Evolutionary conservation across 208 protist species (phyloP).

Genomic region (Trypanosoma lewisi): DNA sequence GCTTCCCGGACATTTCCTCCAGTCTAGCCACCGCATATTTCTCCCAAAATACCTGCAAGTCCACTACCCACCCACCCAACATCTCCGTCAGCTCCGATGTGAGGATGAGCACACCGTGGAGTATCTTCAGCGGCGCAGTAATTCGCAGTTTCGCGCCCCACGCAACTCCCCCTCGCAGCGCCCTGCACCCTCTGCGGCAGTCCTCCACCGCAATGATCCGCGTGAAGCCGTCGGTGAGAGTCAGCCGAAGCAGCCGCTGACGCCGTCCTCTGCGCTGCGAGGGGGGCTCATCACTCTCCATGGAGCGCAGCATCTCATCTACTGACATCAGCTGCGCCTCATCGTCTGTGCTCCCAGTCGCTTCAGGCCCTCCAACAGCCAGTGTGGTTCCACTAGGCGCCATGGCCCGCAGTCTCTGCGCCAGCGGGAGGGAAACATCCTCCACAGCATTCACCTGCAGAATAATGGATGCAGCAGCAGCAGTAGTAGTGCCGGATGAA

Average conservation of each 20-base stretch:
- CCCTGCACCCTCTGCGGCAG: constrained; percentile 8
- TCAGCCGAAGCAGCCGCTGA: constrained; percentile 45
- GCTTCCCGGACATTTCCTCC: constrained; percentile 38
- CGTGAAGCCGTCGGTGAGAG: constrained; percentile 70
- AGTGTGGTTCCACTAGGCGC: constrained; percentile 19
- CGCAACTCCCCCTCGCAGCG: constrained; percentile 39
- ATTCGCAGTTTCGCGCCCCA: constrained; percentile 55
- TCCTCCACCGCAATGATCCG: constrained; percentile 62
- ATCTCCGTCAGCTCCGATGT: constrained; percentile 39
- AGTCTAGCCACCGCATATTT: constrained; percentile 34
- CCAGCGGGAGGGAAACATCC: constrained; percentile 53
- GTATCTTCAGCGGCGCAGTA: constrained; percentile 15
- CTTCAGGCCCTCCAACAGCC: too few species aligned
- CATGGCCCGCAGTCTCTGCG: constrained; percentile 47
- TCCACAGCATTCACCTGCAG: constrained; percentile 63
- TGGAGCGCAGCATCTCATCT: constrained; percentile 30
- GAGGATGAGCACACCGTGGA: constrained; percentile 44
- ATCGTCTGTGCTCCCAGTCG: constrained; percentile 21
- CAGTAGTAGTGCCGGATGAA: background rate
- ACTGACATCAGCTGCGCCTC: constrained; percentile 11
- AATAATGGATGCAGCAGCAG: constrained; percentile 17
- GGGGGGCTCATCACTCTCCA: constrained; percentile 35
- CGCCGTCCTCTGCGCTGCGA: constrained; percentile 23
- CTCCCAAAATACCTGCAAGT: constrained; percentile 50
- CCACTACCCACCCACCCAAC: constrained; percentile 50